Evolutionary conservation across 108 stramenopile species (phyloP).

Genomic region (Cafeteria roenbergensis): DNA sequence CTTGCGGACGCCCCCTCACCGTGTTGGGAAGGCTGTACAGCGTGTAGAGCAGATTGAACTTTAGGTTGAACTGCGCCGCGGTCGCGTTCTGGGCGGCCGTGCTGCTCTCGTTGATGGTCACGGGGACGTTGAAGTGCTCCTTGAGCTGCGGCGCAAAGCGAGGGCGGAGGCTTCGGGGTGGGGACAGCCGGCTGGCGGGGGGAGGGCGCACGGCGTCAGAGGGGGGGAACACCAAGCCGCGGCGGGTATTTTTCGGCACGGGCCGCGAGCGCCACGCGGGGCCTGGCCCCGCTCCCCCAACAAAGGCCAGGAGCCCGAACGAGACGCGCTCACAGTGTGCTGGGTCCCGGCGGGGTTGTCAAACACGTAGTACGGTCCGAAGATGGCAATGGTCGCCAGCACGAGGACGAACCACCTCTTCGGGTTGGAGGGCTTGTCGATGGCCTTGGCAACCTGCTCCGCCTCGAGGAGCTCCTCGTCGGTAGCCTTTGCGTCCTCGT

Average conservation of each 20-base stretch:
- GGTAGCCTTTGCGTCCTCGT: too few species aligned
- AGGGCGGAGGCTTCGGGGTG: too few species aligned
- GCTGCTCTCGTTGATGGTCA: neutral
- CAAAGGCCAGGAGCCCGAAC: too few species aligned
- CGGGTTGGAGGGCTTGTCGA: neutral
- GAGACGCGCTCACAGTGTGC: neutral
- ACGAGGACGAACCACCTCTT: neutral
- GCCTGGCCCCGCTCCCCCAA: too few species aligned
- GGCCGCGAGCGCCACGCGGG: too few species aligned
- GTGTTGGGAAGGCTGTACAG: conserved; percentile 24
- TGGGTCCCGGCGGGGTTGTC: neutral
- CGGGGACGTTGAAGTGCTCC: neutral
- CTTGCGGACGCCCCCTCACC: too few species aligned
- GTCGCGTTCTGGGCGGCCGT: neutral
- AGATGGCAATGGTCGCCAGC: neutral
- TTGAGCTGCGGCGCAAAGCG: neutral
- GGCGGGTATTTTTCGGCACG: too few species aligned
- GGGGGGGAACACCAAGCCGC: conserved; percentile 2
- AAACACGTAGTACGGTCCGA: neutral
- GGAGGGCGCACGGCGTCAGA: neutral
- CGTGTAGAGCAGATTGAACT: conserved; percentile 21
- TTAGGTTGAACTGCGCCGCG: conserved; percentile 5
- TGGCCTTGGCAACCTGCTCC: too few species aligned
- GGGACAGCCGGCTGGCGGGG: neutral
- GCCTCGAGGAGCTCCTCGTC: too few species aligned